Evolutionary conservation across 345 rosid species (phyloP), one percentile per base, ranked within the genome.

Genomic region (Angophora floribunda): DNA sequence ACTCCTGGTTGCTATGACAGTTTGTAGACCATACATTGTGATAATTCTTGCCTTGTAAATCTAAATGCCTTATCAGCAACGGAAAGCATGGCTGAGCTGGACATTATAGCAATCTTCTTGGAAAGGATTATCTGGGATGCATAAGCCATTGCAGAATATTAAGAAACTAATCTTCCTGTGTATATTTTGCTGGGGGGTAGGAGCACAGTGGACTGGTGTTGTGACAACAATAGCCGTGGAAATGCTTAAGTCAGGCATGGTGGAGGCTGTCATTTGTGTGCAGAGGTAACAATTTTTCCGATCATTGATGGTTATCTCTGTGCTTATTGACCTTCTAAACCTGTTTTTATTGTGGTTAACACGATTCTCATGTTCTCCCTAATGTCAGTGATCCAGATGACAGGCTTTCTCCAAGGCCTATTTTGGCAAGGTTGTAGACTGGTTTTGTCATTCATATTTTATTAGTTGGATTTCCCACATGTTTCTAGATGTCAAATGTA

Each of bases 141-240:
- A 32, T 86, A 28, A 51, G 67, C 70, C 59, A 65, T 78, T 65
- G 45, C n/a, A 16, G 30, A 87, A 78, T 61, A 65, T 45, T 87
- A 75, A 88, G 84, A 86, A 52, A 26, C 85, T 70, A 51, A 22
- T 88, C 79, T 52, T 67, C 47, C 59, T 88, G 86, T 86, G 65
- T 63, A 89, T 87, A 85, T 85, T 85, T 79, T 89, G 28, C 82
- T 75, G 86, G 87, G 61, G 61, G 52, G 49, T 91, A 97, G 99
- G 99, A 90, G 99, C 99, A 85, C 99, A 97, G 86, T 97, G 99
- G 99, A 97, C 99, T 7, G 99, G 99, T 36, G 95, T 97, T 88
- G 99, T 97, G 36, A 97, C 99, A 85, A 96, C 98, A 52, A 97
- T 97, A 88, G 99, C 99, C 55, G 93, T 96, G 86, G 99, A 97